Evolutionary conservation across 495 filamentous ascomycete genomes (phyloP).

Genomic region (Talaromyces borbonicus): DNA sequence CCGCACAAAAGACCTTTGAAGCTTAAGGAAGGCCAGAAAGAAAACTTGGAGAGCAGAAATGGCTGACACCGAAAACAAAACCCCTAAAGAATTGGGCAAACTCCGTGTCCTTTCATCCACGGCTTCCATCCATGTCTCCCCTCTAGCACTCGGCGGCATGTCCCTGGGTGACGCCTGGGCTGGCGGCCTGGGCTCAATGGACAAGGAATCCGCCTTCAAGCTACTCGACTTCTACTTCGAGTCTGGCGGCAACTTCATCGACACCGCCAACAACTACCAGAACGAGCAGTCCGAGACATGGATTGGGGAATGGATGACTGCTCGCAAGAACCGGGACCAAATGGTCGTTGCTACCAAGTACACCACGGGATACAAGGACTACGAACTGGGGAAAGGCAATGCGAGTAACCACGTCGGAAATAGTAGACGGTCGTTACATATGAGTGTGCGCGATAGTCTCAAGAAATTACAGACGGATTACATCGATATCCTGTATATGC

Average conservation of each 20-base stretch:
- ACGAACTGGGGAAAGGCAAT: conserved; percentile 33
- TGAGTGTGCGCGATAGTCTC: conserved; percentile 45
- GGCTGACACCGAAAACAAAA: conserved; percentile 25
- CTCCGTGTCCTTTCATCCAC: conserved; percentile 41
- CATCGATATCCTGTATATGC: conserved; percentile 55
- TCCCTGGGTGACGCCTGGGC: conserved; percentile 48
- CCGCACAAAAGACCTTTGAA: too few relatives aligned
- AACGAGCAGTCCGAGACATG: conserved; percentile 41
- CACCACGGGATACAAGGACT: conserved; percentile 29
- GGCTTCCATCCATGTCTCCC: conserved; percentile 51
- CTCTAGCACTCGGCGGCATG: conserved; percentile 54
- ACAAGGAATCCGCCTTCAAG: conserved; percentile 32
- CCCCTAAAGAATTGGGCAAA: conserved; percentile 24
- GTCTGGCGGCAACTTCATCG: conserved; percentile 44
- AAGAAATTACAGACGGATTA: conserved; percentile 55
- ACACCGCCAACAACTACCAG: conserved; percentile 47
- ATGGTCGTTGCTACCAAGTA: conserved; percentile 71
- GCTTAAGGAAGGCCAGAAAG: not conserved
- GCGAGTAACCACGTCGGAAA: conserved; percentile 47
- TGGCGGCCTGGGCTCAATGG: conserved; percentile 38
- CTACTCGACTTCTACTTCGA: conserved; percentile 45
- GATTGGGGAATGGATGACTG: conserved; percentile 51
- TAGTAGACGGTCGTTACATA: conserved; percentile 39
- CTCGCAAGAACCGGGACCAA: conserved; percentile 46
- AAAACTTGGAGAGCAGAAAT: not conserved